Conservation (phyloP, 148 eudicot genomes). For the Vaccinium vitisidaea region DNA sequence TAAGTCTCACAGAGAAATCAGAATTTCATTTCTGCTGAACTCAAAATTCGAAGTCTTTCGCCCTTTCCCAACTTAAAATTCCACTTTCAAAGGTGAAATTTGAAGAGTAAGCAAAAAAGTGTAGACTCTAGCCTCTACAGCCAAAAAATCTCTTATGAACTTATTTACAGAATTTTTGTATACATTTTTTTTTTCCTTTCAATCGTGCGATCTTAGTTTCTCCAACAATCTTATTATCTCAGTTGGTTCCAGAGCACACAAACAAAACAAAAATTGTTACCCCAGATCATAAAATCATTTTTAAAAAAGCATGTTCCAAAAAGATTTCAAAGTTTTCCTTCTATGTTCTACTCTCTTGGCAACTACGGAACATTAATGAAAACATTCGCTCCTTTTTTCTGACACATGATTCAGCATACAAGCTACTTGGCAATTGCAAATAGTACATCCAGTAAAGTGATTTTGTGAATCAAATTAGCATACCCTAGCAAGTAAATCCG, state of each 20-base stretch:
- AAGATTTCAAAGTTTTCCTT: background rate
- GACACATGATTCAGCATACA: background rate
- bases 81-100: background rate
- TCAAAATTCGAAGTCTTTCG: background rate
- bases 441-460: background rate
- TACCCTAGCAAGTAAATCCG: conserved; percentile 95
- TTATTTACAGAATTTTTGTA: background rate
- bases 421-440: background rate
- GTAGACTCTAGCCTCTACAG: background rate
- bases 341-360: background rate
- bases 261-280: background rate
- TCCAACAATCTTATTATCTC: background rate
- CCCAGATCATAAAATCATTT: background rate
- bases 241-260: conserved; percentile 1
- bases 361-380: background rate
- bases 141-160: background rate
- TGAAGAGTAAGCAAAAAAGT: background rate
- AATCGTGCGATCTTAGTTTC: background rate
- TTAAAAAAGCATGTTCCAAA: background rate
- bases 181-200: background rate
- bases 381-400: background rate
- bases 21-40: background rate
- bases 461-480: conserved; percentile 9
- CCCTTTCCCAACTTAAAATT: background rate
- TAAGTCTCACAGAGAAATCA: background rate